phyloP scores from a whole-genome alignment of 257 asterid genomes.

The Solanum medicagineum region DNA sequence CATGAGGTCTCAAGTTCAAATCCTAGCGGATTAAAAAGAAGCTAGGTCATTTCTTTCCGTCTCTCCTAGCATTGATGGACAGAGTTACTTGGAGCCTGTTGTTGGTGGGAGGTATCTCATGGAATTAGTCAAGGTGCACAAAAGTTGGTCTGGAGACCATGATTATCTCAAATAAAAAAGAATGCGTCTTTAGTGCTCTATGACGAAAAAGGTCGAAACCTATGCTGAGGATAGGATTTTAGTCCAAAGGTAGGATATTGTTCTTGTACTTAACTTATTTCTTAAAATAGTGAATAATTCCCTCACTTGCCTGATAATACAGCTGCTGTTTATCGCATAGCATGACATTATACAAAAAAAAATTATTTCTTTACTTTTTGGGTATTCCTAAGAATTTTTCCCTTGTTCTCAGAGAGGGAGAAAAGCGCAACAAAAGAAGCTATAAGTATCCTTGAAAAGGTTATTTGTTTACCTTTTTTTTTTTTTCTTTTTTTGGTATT shows the following conservation, averaged over 20 bases:
- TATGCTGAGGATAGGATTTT: neutral
- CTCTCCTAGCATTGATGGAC: neutral
- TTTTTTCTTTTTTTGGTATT: neutral
- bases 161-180: neutral
- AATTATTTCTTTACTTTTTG: neutral
- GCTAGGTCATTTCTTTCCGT: neutral
- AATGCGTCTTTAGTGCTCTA: neutral
- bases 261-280: neutral
- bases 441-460: constrained; percentile 28
- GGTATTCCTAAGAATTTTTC: neutral
- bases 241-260: neutral
- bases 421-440: constrained; percentile 49
- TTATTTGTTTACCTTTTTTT: neutral
- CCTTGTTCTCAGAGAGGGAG: constrained; percentile 28
- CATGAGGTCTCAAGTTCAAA: neutral
- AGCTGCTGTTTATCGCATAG: neutral
- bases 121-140: neutral
- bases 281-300: neutral
- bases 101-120: neutral
- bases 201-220: neutral
- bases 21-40: neutral
- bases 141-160: neutral
- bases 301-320: neutral
- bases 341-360: neutral
- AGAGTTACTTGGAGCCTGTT: neutral